Conservation (phyloP, 805 yeast genomes). For the Schwanniomyces sp. region DNA sequence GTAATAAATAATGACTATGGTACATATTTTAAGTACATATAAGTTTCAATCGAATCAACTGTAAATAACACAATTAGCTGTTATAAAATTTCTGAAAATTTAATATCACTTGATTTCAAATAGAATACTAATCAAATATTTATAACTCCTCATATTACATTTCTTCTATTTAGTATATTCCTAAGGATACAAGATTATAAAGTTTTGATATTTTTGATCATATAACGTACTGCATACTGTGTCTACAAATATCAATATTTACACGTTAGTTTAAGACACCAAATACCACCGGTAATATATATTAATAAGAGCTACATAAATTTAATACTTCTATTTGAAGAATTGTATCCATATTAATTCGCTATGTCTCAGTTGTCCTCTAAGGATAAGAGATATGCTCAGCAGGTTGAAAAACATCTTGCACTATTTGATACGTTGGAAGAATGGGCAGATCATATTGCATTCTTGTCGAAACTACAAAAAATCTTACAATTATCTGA, state of each 20-base stretch:
- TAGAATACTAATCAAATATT: too few relatives aligned
- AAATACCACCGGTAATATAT: background rate
- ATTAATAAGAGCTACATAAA: background rate
- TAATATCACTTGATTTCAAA: too few relatives aligned
- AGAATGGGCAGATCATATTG: constrained; percentile 98
- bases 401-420: constrained; percentile 72
- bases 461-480: constrained; percentile 76
- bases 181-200: too few relatives aligned
- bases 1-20: too few relatives aligned
- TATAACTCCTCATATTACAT: too few relatives aligned
- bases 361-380: constrained; percentile 28
- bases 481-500: constrained; percentile 55
- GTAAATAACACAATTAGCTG: too few relatives aligned
- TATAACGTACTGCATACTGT: background rate
- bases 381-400: constrained; percentile 65
- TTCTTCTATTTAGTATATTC: too few relatives aligned
- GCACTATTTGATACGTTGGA: constrained; percentile 75
- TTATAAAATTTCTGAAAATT: too few relatives aligned
- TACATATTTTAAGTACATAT: too few relatives aligned
- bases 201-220: too few relatives aligned
- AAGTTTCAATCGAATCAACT: too few relatives aligned
- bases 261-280: background rate
- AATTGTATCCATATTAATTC: background rate
- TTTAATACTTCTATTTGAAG: background rate
- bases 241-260: background rate